phyloP scores from a whole-genome alignment of 495 filamentous ascomycete species.

The Lophiotrema nucula region DNA sequence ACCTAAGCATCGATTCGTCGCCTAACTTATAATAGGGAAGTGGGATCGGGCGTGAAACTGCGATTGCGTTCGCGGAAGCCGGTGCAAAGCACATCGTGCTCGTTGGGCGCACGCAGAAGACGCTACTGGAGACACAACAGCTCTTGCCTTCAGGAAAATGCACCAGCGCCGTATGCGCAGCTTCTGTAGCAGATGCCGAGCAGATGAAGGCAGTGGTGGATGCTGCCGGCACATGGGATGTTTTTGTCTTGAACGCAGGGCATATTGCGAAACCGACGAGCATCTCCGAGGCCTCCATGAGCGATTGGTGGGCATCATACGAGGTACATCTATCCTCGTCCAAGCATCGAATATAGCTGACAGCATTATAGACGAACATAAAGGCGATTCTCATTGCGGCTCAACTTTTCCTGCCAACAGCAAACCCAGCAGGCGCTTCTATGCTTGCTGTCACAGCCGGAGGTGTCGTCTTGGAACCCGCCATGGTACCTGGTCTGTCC shows the following conservation, averaged over 20 bases:
- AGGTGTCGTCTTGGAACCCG: slow-evolving; percentile 28
- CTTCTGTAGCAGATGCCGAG: slow-evolving; percentile 33
- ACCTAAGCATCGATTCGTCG: background rate
- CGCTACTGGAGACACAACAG: slow-evolving; percentile 5
- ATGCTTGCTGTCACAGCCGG: slow-evolving; percentile 39
- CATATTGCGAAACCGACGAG: slow-evolving; percentile 30
- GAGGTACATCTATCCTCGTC: slow-evolving; percentile 32
- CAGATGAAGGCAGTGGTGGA: slow-evolving; percentile 29
- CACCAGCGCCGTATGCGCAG: slow-evolving; percentile 8
- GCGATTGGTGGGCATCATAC: slow-evolving; percentile 44
- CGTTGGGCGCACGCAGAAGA: slow-evolving; percentile 24
- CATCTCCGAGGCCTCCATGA: slow-evolving; percentile 32
- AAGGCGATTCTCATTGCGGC: slow-evolving; percentile 41
- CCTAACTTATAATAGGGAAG: slow-evolving; percentile 27
- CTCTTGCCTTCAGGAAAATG: slow-evolving; percentile 14
- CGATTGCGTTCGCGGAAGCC: slow-evolving; percentile 41
- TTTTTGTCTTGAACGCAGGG: slow-evolving; percentile 41
- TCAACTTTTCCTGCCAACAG: slow-evolving; percentile 44
- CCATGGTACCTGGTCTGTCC: slow-evolving; percentile 31
- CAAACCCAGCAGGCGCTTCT: slow-evolving; percentile 39
- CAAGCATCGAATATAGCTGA: background rate
- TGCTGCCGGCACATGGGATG: slow-evolving; percentile 40
- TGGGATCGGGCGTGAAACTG: slow-evolving; percentile 45
- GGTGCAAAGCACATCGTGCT: slow-evolving; percentile 25
- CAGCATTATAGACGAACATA: slow-evolving; percentile 41